Percentiles rank a stretch among this genome's conserved stretches.
Evolutionary conservation across 306 rosid species (phyloP).

Genomic region (Luffa acutangula): DNA sequence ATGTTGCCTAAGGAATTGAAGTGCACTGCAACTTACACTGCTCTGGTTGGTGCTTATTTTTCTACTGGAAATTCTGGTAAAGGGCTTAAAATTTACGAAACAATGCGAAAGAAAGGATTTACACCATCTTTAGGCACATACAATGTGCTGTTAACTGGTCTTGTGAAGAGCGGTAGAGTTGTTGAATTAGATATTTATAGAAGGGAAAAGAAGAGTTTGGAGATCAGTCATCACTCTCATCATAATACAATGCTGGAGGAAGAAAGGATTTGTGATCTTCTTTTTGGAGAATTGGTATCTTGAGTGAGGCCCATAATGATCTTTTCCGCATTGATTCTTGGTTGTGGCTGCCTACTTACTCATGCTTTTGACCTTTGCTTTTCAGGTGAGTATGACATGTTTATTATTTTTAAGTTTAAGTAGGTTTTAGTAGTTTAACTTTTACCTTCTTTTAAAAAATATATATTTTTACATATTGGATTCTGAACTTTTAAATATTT

Average conservation of each 20-base stretch:
- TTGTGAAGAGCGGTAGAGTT: constrained; percentile 40
- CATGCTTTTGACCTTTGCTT: background rate
- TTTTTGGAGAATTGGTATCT: constrained; percentile 35
- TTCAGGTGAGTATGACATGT: background rate
- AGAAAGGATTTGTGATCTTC: constrained; percentile 56
- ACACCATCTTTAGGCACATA: constrained; percentile 55
- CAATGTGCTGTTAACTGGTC: constrained; percentile 42
- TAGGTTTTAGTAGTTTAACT: too few species aligned
- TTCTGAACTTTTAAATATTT: too few species aligned
- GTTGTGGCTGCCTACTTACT: background rate
- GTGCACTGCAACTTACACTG: constrained; percentile 66
- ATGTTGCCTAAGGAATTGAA: constrained; percentile 49
- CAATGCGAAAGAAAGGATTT: constrained; percentile 39
- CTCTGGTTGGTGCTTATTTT: constrained; percentile 55
- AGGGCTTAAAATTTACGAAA: constrained; percentile 45
- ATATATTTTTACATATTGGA: too few species aligned
- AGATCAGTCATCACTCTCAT: constrained; percentile 17
- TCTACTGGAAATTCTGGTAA: constrained; percentile 43
- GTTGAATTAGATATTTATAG: constrained; percentile 42
- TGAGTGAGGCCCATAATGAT: constrained; percentile 15
- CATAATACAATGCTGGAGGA: constrained; percentile 24
- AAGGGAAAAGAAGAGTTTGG: constrained; percentile 50
- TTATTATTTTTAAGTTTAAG: background rate
- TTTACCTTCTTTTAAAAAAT: too few species aligned
- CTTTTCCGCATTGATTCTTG: background rate